Evolutionary conservation across 306 rosid species (phyloP).

Genomic region (Quercus variabilis): DNA sequence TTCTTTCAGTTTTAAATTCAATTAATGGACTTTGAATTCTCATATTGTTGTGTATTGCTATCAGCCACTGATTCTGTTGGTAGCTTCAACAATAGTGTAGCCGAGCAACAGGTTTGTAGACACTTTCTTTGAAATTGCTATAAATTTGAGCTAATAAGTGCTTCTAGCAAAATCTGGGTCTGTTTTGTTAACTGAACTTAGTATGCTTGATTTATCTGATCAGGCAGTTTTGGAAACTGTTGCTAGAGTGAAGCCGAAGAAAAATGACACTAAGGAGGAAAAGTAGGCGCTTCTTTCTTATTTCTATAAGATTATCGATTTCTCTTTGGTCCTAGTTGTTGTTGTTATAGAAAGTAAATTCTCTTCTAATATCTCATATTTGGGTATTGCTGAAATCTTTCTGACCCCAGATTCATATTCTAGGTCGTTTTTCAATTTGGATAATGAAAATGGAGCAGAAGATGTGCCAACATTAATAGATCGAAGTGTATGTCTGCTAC

Average conservation of each 20-base stretch:
- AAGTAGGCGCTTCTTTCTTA: constrained; percentile 62
- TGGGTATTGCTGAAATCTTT: constrained; percentile 20
- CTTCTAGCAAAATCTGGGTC: not conserved
- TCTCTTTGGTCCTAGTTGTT: constrained; percentile 10
- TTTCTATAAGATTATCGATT: constrained; percentile 11
- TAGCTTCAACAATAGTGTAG: constrained; percentile 81
- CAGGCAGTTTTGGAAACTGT: constrained; percentile 96
- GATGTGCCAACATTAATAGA: constrained; percentile 94
- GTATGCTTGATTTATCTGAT: constrained; percentile 30
- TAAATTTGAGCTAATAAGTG: constrained; percentile 41
- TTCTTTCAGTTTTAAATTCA: no score
- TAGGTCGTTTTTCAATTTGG: constrained; percentile 89
- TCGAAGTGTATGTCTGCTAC: constrained; percentile 54
- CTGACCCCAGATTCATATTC: constrained; percentile 17
- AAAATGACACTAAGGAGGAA: constrained; percentile 90
- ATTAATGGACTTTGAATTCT: not conserved
- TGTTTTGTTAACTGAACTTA: not conserved
- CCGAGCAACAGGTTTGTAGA: constrained; percentile 74
- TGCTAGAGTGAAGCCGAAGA: constrained; percentile 90
- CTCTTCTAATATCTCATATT: not conserved
- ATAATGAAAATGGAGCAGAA: constrained; percentile 81
- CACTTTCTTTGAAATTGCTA: constrained; percentile 10
- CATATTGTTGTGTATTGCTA: constrained; percentile 5
- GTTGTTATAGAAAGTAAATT: constrained; percentile 1
- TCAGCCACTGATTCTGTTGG: constrained; percentile 68